Conservation (phyloP, 352 stramenopile genomes). For the Albugo laibachii region DNA sequence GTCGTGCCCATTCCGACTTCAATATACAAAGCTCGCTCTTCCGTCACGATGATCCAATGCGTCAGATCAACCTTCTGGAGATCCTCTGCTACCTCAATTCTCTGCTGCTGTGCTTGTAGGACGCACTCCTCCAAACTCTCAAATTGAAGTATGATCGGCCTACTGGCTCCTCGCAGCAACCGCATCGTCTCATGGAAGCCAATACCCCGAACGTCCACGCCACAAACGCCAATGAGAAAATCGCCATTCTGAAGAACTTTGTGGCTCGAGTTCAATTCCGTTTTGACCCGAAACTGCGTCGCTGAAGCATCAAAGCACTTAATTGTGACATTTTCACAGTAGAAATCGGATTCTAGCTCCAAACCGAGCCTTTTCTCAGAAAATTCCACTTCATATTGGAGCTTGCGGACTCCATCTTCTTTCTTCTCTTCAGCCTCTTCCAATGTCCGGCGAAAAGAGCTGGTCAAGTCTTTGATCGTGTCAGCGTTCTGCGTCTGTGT, state of each 20-base stretch:
- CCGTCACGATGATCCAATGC: constrained; percentile 78
- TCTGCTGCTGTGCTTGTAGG: constrained; percentile 7
- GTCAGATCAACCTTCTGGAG: constrained; percentile 27
- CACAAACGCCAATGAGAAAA: constrained; percentile 44
- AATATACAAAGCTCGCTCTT: constrained; percentile 71
- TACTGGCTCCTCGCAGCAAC: constrained; percentile 44
- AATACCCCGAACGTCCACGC: constrained; percentile 64
- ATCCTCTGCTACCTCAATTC: not conserved
- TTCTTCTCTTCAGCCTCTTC: constrained; percentile 42
- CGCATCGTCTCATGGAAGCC: constrained; percentile 71
- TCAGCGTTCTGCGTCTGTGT: constrained; percentile 25
- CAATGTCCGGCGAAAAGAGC: constrained; percentile 39
- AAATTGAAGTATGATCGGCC: constrained; percentile 60
- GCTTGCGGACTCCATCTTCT: constrained; percentile 20
- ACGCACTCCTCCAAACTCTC: constrained; percentile 51
- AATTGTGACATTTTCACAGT: constrained; percentile 74
- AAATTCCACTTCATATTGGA: constrained; percentile 69
- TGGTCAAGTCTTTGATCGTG: constrained; percentile 35
- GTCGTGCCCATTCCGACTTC: constrained; percentile 59
- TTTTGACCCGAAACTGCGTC: not conserved
- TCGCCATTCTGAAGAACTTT: constrained; percentile 62
- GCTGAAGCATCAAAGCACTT: constrained; percentile 21
- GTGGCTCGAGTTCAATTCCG: constrained; percentile 24
- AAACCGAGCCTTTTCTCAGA: constrained; percentile 64
- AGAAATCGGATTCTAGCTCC: constrained; percentile 79